Percentiles rank a stretch among this genome's conserved stretches.
phyloP scores from a whole-genome alignment of 2,329 filamentous ascomycete genomes.

The Purpureocillium lavendulum region DNA sequence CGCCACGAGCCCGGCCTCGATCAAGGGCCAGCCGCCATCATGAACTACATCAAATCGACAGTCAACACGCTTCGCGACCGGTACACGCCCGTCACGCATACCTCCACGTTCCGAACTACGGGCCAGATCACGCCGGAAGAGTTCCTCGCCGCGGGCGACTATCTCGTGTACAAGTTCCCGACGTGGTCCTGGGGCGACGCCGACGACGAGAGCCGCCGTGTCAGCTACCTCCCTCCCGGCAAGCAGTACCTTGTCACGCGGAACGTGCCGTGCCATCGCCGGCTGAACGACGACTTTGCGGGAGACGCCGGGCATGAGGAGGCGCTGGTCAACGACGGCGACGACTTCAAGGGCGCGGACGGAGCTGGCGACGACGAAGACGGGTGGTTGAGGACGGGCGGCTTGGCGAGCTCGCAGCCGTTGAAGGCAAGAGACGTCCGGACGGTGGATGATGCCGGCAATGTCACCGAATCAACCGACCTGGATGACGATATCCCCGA shows the following conservation, averaged over 20 bases:
- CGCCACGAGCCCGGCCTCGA: no score
- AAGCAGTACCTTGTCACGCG: constrained; percentile 96
- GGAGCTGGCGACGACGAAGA: constrained; percentile 60
- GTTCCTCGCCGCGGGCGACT: constrained; percentile 92
- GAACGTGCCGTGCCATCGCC: constrained; percentile 85
- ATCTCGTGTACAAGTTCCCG: constrained; percentile 97
- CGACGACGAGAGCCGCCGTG: constrained; percentile 69
- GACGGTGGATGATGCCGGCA: constrained; percentile 83
- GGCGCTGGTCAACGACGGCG: constrained; percentile 73
- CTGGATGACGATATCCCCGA: constrained; percentile 83
- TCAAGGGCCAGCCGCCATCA: constrained; percentile 25
- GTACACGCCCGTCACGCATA: constrained; percentile 81
- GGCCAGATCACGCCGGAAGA: constrained; percentile 97
- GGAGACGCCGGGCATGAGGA: constrained; percentile 82
- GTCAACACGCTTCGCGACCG: constrained; percentile 87
- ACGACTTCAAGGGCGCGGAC: constrained; percentile 44
- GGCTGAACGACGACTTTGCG: constrained; percentile 88
- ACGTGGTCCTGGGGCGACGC: constrained; percentile 96
- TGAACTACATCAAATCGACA: constrained; percentile 90
- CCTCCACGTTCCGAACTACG: constrained; percentile 85
- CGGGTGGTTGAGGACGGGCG: constrained; percentile 86
- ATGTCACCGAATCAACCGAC: constrained; percentile 66
- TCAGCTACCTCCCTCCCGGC: constrained; percentile 70
- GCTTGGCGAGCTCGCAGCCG: constrained; percentile 65
- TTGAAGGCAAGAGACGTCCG: constrained; percentile 72